Evolutionary conservation across 768 basidiomycete species (phyloP), one percentile per base, ranked within the genome.

Genomic region (Peribolospora kevripleyi): DNA sequence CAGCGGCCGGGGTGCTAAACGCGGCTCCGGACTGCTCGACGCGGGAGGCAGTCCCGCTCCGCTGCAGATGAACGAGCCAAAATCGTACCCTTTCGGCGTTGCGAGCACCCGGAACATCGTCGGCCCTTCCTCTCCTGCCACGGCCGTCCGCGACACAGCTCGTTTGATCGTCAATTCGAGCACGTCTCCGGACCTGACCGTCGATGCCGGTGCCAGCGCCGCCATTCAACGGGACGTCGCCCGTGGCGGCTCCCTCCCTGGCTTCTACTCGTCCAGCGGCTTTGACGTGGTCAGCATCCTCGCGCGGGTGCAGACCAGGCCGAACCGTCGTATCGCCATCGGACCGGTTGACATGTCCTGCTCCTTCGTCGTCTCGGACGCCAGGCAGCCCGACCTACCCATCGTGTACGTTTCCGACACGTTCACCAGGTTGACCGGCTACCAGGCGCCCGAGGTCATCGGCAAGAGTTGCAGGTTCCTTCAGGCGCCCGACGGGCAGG

Each of bases 261-360:
- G 71, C 2, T 72, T 95, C 2, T 98, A 98, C 69, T 88, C 86
- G 2, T 71, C 79, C 1, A 82, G 84, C 0, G 93, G 91, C 3
- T 93, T 93, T 60, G 91, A 97, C 65, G 72, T 90, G 51, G 70
- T 97, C 49, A 76, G 80, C 39, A 73, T 93, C 48, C 74, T 97
- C 38, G 74, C 81, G 7, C 75, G 84, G 6, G 80, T 97, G 6
- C 79, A 75, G 5, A 74, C 72, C 11, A 75, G 90, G 5, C 77
- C 77, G 0, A 75, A 81, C 61, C 84, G 86, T 1, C 76, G 71
- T 56, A 74, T 95, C 47, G 68, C 72, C 7, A 75, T 97, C 13
- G 91, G 93, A 11, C 86, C 91, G 0, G 84, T 97, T 39, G 91
- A 98, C 67, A 71, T 87, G 57, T 81, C 82, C 5, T 90, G 85